Evolutionary conservation across 805 yeast genomes (phyloP).

Genomic region (Barnettozyma pratensis): DNA sequence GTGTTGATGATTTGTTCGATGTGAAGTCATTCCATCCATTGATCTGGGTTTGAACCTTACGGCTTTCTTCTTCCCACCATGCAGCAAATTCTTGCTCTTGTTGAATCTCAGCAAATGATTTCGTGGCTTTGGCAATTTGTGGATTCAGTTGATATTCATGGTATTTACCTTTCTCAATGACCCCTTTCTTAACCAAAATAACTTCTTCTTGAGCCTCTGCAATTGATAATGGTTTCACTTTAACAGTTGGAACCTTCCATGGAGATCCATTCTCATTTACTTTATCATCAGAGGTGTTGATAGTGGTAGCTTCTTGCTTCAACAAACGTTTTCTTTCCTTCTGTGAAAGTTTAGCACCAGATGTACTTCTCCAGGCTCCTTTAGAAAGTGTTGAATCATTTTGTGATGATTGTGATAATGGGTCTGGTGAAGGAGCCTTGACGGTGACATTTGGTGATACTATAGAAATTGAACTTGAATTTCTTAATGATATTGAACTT

Average conservation of each 20-base stretch:
- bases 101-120: conserved; percentile 62
- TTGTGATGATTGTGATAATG: background rate
- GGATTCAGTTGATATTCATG: conserved; percentile 8
- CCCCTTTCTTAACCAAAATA: conserved; percentile 22
- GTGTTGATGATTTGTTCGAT: background rate
- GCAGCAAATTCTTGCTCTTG: conserved; percentile 79
- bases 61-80: conserved; percentile 85
- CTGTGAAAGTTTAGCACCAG: conserved; percentile 37
- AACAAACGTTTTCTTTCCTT: conserved; percentile 49
- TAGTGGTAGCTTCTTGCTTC: conserved; percentile 17
- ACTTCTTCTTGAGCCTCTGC: conserved; percentile 19
- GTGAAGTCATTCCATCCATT: conserved; percentile 3
- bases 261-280: conserved; percentile 9
- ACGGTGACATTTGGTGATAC: background rate
- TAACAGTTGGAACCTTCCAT: conserved; percentile 18
- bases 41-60: conserved; percentile 48
- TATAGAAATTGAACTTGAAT: background rate
- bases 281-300: conserved; percentile 3
- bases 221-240: conserved; percentile 14
- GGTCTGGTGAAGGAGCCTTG: background rate
- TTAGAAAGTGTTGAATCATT: background rate
- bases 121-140: conserved; percentile 13
- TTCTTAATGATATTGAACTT: background rate
- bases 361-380: conserved; percentile 11
- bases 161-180: conserved; percentile 20